Evolutionary conservation across 495 filamentous ascomycete genomes (phyloP).

Genomic region (Tuber melanosporum): DNA sequence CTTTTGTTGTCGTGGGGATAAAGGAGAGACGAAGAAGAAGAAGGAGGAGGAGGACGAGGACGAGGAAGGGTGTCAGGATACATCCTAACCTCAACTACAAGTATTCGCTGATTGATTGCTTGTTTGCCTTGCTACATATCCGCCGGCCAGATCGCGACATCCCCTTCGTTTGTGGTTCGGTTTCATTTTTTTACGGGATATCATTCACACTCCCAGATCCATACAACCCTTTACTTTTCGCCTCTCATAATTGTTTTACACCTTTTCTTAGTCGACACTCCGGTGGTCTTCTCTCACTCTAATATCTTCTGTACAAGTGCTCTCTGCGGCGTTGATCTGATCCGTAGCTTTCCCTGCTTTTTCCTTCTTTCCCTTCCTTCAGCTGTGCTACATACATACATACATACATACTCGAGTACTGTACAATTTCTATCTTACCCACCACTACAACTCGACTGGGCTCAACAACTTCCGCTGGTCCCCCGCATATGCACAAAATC

Average conservation of each 20-base stretch:
- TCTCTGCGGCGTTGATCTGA: slow-evolving; percentile 12
- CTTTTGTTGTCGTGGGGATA: neutral
- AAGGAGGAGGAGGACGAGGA: neutral
- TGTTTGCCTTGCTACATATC: slow-evolving; percentile 12
- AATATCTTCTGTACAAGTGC: neutral
- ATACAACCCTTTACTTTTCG: slow-evolving; percentile 6
- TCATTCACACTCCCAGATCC: too few relatives aligned
- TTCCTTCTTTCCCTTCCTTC: neutral
- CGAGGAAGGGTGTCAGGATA: neutral
- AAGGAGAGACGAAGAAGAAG: neutral
- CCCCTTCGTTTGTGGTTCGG: slow-evolving; percentile 12
- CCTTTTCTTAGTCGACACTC: neutral
- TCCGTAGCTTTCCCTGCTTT: neutral
- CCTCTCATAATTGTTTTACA: slow-evolving; percentile 3
- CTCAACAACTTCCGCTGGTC: neutral
- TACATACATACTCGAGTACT: too few relatives aligned
- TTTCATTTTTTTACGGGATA: slow-evolving; percentile 21
- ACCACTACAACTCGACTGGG: neutral
- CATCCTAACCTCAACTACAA: neutral
- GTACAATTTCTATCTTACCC: neutral
- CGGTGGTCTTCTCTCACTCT: slow-evolving; percentile 4
- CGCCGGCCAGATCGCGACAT: slow-evolving; percentile 23
- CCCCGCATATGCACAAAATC: neutral
- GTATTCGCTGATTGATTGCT: neutral
- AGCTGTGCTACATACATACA: neutral